Conservation (phyloP, 164 flowering plant genomes). For the Saururus chinensis region DNA sequence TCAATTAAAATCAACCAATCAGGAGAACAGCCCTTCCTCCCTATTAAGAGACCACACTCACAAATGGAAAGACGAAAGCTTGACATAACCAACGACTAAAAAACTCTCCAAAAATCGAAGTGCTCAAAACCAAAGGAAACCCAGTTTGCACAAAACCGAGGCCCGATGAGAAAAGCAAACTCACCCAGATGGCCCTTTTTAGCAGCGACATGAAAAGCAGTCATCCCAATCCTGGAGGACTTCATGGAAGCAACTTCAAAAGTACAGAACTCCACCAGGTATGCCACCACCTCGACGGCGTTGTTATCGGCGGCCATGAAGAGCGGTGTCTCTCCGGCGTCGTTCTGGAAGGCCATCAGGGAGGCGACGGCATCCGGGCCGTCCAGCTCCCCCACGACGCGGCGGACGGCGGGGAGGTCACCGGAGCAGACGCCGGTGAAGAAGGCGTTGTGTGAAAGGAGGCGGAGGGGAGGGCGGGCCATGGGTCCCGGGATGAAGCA, state of each 20-base stretch:
- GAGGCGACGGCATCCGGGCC: slow-evolving; percentile 20
- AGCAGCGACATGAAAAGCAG: slow-evolving; percentile 86
- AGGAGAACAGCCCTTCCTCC: no score
- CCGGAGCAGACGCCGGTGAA: slow-evolving; percentile 64
- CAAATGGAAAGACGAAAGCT: no score
- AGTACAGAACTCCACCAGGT: slow-evolving; percentile 53
- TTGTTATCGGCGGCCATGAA: slow-evolving; percentile 70
- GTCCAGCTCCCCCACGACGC: slow-evolving; percentile 18
- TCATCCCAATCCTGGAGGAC: slow-evolving; percentile 61
- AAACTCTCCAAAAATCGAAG: no score
- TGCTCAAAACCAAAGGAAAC: no score
- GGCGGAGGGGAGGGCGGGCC: slow-evolving; percentile 48
- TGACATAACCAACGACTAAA: no score
- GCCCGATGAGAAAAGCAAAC: slow-evolving; percentile 1
- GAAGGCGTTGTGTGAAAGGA: slow-evolving; percentile 61
- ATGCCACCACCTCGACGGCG: slow-evolving; percentile 37
- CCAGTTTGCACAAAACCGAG: no score
- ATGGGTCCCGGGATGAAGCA: slow-evolving; percentile 9
- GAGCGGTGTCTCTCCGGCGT: slow-evolving; percentile 66
- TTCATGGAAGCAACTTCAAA: slow-evolving; percentile 39
- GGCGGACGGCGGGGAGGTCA: slow-evolving; percentile 38
- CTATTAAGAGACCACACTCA: no score
- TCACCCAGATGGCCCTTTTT: slow-evolving; percentile 68
- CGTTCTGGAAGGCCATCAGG: slow-evolving; percentile 57
- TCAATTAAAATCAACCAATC: no score